Conservation (phyloP, 2,329 filamentous ascomycete species). For the Trematosphaeria pertusa region DNA sequence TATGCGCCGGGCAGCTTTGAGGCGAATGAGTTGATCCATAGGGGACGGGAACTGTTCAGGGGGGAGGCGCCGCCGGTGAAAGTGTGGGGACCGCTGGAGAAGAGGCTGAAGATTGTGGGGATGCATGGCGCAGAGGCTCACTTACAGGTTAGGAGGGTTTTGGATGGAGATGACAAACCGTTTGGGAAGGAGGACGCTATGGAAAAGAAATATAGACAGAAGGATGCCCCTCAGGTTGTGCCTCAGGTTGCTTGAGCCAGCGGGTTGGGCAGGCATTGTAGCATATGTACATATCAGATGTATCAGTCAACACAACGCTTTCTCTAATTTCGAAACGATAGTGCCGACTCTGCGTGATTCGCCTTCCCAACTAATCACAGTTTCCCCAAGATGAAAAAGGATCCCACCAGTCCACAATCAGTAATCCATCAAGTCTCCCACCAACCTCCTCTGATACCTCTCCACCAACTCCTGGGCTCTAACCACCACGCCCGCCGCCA, state of each 20-base stretch:
- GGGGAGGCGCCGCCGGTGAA: constrained; percentile 41
- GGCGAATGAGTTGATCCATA: constrained; percentile 38
- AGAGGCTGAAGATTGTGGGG: constrained; percentile 38
- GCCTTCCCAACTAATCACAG: no score
- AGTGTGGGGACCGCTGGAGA: constrained; percentile 37
- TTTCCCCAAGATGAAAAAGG: no score
- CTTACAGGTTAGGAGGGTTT: constrained; percentile 32
- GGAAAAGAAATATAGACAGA: constrained; percentile 1
- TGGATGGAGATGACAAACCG: constrained; percentile 26
- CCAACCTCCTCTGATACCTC: constrained; percentile 76
- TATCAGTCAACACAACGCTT: no score
- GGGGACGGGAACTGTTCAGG: constrained; percentile 39
- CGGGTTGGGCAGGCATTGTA: no score
- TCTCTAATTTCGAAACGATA: no score
- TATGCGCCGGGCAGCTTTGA: constrained; percentile 43
- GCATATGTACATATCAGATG: no score
- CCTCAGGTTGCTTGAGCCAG: no score
- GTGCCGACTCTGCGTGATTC: no score
- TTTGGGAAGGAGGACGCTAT: constrained; percentile 30
- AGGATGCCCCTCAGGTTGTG: background rate
- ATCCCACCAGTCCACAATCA: no score
- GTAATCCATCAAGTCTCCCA: constrained; percentile 69
- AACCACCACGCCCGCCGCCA: constrained; percentile 79
- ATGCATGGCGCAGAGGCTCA: constrained; percentile 42
- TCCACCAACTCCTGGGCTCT: constrained; percentile 82